Conservation (phyloP, 495 filamentous ascomycete genomes). For the Hypoxylon intermedium region DNA sequence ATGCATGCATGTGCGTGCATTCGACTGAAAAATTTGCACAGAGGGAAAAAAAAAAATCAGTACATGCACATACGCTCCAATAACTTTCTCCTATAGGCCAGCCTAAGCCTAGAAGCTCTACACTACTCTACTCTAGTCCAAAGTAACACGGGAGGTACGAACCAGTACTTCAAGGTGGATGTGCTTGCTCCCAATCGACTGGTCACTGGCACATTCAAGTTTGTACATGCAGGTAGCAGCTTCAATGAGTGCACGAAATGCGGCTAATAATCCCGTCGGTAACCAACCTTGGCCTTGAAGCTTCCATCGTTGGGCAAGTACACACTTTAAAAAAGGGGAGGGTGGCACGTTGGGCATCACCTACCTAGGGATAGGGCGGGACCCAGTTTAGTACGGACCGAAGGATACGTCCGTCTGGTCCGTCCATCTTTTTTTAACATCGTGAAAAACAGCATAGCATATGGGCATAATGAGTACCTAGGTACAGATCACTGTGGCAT, state of each 20-base stretch:
- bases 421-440: too few species aligned
- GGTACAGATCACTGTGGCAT: neutral
- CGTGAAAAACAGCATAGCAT: too few species aligned
- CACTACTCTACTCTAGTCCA: neutral
- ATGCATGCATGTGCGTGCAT: constrained; percentile 7
- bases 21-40: constrained; percentile 36
- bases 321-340: constrained; percentile 14
- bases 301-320: constrained; percentile 26
- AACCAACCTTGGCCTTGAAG: constrained; percentile 17
- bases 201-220: neutral
- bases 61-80: too few species aligned
- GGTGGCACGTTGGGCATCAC: constrained; percentile 21
- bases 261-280: constrained; percentile 26
- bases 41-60: too few species aligned
- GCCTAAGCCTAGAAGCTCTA: constrained; percentile 1
- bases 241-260: constrained; percentile 23
- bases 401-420: too few species aligned
- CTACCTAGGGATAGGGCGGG: neutral
- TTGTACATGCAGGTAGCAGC: constrained; percentile 32
- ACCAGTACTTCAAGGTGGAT: constrained; percentile 9
- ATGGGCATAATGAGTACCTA: too few species aligned
- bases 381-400: too few species aligned
- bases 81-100: neutral
- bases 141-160: constrained; percentile 7
- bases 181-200: neutral